These are phyloP conservation scores for Pleoardoris graminearum DNA, from an alignment of 2,329 filamentous ascomycete species.

Conservation along the genomic window DNA sequence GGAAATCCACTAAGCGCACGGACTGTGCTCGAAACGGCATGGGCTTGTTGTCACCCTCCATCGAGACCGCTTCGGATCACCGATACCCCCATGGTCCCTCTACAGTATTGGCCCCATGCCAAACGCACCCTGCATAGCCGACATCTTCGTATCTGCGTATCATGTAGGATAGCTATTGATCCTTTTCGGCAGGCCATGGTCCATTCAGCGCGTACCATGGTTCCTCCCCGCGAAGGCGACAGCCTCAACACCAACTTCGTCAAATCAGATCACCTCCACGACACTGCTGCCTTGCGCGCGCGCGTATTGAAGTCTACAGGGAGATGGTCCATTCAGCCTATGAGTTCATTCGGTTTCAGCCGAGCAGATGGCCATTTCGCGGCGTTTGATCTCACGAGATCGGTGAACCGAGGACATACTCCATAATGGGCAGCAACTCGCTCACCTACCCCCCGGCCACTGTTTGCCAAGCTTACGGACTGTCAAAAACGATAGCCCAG, in stretches of 20 bases:
- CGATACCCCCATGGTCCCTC: background rate
- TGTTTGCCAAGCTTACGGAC: slow-evolving; percentile 5
- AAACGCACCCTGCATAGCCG: slow-evolving; percentile 4
- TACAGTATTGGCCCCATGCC: background rate
- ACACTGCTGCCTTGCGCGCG: too few species aligned
- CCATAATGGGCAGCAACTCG: background rate
- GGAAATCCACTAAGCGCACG: background rate
- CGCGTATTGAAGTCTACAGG: too few species aligned
- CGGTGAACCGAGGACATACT: background rate
- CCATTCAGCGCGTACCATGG: too few species aligned
- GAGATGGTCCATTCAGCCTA: slow-evolving; percentile 7
- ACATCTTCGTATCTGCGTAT: slow-evolving; percentile 9
- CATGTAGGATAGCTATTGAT: slow-evolving; percentile 5
- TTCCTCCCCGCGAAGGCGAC: too few species aligned
- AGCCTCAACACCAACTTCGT: too few species aligned
- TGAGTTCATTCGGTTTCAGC: background rate
- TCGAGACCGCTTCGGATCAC: background rate
- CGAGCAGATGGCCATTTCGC: background rate
- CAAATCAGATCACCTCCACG: too few species aligned
- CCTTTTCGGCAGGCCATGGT: background rate
- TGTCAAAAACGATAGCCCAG: background rate
- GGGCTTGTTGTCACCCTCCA: background rate
- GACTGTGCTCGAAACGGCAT: background rate
- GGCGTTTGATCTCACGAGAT: slow-evolving; percentile 6
- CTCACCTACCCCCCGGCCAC: background rate